Percentiles rank a stretch among this genome's conserved stretches.
These are phyloP conservation scores for Limonomyces culmigenus DNA, from an alignment of 1,284 basidiomycete species.

Conservation along the genomic window DNA sequence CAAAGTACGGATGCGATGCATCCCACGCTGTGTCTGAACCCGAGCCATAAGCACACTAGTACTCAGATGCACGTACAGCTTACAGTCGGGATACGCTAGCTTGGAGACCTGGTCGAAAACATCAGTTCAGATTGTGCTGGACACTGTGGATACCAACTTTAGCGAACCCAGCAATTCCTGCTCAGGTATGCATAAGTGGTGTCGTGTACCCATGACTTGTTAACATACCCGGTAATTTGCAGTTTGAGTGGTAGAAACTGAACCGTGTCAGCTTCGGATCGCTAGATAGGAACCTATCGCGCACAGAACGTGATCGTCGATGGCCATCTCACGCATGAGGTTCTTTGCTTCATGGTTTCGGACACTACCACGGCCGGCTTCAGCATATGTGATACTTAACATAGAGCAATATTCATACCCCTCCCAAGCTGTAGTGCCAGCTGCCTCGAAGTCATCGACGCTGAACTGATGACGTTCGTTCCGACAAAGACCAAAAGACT, in stretches of 20 bases:
- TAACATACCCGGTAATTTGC: constrained; percentile 77
- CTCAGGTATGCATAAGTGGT: no score
- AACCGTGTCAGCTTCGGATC: constrained; percentile 4
- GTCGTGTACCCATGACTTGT: no score
- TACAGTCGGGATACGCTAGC: constrained; percentile 83
- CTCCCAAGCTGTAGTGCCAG: constrained; percentile 74
- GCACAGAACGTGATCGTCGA: constrained; percentile 63
- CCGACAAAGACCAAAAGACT: no score
- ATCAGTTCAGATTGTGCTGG: no score
- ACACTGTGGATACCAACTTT: constrained; percentile 27
- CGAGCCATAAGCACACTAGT: constrained; percentile 8
- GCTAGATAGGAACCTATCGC: constrained; percentile 7
- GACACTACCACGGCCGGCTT: no score
- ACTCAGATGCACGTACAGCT: constrained; percentile 17
- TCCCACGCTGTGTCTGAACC: constrained; percentile 81
- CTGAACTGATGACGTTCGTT: constrained; percentile 76
- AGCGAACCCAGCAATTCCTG: constrained; percentile 75
- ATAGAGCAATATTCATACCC: no score
- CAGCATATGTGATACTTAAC: no score
- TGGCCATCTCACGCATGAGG: constrained; percentile 81
- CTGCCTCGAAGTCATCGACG: constrained; percentile 74
- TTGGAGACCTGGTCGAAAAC: constrained; percentile 48
- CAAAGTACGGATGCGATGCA: constrained; percentile 82
- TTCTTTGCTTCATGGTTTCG: constrained; percentile 86
- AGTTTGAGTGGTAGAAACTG: constrained; percentile 82